Percentiles rank a stretch among this genome's conserved stretches.
phyloP scores from a whole-genome alignment of 2,329 filamentous ascomycete species.

The Pyricularia sp. region DNA sequence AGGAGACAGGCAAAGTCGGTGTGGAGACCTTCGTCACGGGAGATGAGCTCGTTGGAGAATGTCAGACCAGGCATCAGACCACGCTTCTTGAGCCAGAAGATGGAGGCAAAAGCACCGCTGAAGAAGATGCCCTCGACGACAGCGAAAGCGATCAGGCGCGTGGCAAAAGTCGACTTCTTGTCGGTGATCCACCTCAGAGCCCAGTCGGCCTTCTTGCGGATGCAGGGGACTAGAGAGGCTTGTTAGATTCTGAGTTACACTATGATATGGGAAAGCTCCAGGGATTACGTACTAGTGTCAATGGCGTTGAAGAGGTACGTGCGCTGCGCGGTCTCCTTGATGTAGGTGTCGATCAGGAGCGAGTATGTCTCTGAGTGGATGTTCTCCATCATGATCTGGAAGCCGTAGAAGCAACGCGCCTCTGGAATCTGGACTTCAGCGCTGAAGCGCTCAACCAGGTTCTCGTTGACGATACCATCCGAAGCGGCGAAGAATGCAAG shows the following conservation, averaged over 20 bases:
- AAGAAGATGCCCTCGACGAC: constrained; percentile 99
- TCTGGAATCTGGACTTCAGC: constrained; percentile 95
- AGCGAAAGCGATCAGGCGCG: constrained; percentile 92
- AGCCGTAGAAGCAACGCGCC: constrained; percentile 98
- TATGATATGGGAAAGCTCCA: constrained; percentile 13
- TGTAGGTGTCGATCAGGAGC: constrained; percentile 96
- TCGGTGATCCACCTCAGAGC: constrained; percentile 92
- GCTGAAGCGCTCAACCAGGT: constrained; percentile 95
- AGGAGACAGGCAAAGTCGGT: constrained; percentile 97
- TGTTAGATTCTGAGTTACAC: constrained; percentile 49
- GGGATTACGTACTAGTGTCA: constrained; percentile 68
- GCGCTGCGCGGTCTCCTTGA: constrained; percentile 93
- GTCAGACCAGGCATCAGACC: constrained; percentile 97
- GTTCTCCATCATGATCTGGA: constrained; percentile 99
- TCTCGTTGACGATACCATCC: constrained; percentile 99
- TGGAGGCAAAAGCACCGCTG: constrained; percentile 94
- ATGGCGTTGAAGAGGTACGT: constrained; percentile 96
- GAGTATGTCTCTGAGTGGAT: constrained; percentile 99
- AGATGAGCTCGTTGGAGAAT: constrained; percentile 99
- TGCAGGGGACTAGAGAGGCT: constrained; percentile 69
- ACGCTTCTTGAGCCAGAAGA: constrained; percentile 99
- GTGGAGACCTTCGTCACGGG: constrained; percentile 97
- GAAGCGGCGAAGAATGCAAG: constrained; percentile 98
- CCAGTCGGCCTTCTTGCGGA: constrained; percentile 98
- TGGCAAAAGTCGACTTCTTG: constrained; percentile 86